A percentile compares a stretch with the other conserved stretches of the same genome.
These are phyloP conservation scores for Paramyrothecium sp. DNA, from an alignment of 2,329 filamentous ascomycete species.

Conservation along the genomic window DNA sequence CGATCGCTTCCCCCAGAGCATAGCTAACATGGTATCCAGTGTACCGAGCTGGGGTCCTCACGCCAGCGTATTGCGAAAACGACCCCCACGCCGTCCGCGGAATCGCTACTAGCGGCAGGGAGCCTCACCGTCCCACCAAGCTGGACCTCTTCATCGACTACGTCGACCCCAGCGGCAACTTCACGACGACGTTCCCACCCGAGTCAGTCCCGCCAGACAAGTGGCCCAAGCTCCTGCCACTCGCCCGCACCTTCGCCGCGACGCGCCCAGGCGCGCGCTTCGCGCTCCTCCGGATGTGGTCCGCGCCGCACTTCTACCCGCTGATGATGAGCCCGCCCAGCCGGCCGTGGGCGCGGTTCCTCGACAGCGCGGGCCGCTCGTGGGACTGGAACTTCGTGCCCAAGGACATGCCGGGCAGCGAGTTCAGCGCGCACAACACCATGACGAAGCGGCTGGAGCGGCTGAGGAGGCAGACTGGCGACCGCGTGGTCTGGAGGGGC, in stretches of 20 bases:
- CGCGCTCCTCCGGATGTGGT: slow-evolving; percentile 23
- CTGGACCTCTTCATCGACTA: slow-evolving; percentile 26
- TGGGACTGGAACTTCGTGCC: slow-evolving; percentile 26
- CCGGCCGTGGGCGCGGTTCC: slow-evolving; percentile 16
- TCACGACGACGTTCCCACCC: slow-evolving; percentile 11
- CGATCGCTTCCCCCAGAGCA: too few species aligned
- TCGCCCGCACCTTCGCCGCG: slow-evolving; percentile 11
- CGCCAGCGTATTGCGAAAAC: slow-evolving; percentile 16
- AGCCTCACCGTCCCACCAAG: slow-evolving; percentile 21
- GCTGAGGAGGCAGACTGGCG: slow-evolving; percentile 13
- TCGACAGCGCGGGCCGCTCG: slow-evolving; percentile 19
- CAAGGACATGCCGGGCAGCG: slow-evolving; percentile 23
- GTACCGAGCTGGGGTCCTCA: slow-evolving; percentile 20
- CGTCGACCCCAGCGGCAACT: slow-evolving; percentile 14
- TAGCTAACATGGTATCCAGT: slow-evolving; percentile 12
- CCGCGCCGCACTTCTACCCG: slow-evolving; percentile 25
- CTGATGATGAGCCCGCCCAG: slow-evolving; percentile 19
- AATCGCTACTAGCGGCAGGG: slow-evolving; percentile 15
- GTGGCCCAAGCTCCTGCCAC: slow-evolving; percentile 18
- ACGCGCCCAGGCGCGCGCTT: slow-evolving; percentile 17
- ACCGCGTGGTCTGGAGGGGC: slow-evolving; percentile 14
- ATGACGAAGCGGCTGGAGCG: slow-evolving; percentile 11
- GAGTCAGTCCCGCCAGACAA: slow-evolving; percentile 10
- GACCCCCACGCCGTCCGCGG: slow-evolving; percentile 15
- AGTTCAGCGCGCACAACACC: slow-evolving; percentile 16